phyloP scores from a whole-genome alignment of 306 rosid species.

The Cotoneaster glaucophyllus region DNA sequence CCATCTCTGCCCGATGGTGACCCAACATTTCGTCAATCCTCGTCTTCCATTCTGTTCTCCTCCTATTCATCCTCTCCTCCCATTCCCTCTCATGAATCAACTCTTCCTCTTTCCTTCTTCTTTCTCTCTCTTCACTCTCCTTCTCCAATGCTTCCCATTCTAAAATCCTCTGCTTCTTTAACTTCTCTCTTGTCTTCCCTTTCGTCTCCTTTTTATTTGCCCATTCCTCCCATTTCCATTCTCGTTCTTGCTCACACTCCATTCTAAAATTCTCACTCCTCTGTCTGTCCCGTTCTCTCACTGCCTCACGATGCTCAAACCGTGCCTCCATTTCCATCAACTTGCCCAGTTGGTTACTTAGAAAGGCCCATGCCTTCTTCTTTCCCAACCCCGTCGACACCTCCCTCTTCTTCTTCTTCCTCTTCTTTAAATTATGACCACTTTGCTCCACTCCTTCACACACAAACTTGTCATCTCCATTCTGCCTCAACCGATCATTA shows the following conservation, averaged over 20 bases:
- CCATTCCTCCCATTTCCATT: slow-evolving; percentile 56
- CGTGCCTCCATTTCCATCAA: slow-evolving; percentile 72
- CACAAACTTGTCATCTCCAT: slow-evolving; percentile 60
- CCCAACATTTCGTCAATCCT: slow-evolving; percentile 70
- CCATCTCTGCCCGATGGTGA: slow-evolving; percentile 83
- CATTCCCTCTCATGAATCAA: slow-evolving; percentile 57
- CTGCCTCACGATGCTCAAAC: slow-evolving; percentile 71
- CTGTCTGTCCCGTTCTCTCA: slow-evolving; percentile 70
- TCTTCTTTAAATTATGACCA: slow-evolving; percentile 36
- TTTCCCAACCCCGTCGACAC: slow-evolving; percentile 52
- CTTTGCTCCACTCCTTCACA: slow-evolving; percentile 63
- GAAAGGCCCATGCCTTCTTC: slow-evolving; percentile 69
- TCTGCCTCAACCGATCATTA: slow-evolving; percentile 46
- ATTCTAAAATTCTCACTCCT: slow-evolving; percentile 47
- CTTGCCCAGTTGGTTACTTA: slow-evolving; percentile 56
- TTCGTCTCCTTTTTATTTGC: slow-evolving; percentile 54
- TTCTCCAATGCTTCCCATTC: slow-evolving; percentile 76
- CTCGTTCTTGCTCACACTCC: slow-evolving; percentile 66
- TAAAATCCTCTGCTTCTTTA: slow-evolving; percentile 57
- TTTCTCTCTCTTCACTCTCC: slow-evolving; percentile 71
- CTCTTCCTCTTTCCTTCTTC: slow-evolving; percentile 76
- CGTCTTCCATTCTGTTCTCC: slow-evolving; percentile 76
- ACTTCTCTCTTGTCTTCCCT: slow-evolving; percentile 49
- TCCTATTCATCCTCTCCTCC: slow-evolving; percentile 76
- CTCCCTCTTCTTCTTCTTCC: slow-evolving; percentile 61